These are phyloP conservation scores for Exsudoporus frostii DNA, from an alignment of 768 basidiomycete genomes.

Conservation along the genomic window DNA sequence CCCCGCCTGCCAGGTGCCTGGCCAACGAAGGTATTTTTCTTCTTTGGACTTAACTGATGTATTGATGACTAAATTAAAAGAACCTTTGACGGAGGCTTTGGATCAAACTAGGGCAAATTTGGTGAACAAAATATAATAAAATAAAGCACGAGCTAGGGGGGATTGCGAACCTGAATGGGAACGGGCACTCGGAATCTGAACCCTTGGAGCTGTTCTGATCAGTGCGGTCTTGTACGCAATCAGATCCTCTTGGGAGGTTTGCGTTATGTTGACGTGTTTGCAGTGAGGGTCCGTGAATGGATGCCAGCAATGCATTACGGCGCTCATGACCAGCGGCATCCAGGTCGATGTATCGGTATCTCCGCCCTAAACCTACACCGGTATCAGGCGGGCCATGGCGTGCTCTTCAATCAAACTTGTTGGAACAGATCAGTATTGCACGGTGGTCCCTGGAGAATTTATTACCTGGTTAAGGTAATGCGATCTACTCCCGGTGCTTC, in stretches of 20 bases:
- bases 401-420: neutral
- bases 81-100: slow-evolving; percentile 9
- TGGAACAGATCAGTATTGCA: slow-evolving; percentile 2
- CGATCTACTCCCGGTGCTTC: slow-evolving; percentile 23
- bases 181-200: slow-evolving; percentile 21
- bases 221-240: slow-evolving; percentile 27
- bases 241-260: slow-evolving; percentile 15
- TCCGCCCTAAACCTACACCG: slow-evolving; percentile 18
- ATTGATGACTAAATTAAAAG: slow-evolving; percentile 16
- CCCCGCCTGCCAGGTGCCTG: slow-evolving; percentile 12
- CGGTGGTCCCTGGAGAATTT: slow-evolving; percentile 1
- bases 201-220: slow-evolving; percentile 19
- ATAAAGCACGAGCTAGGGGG: slow-evolving; percentile 5
- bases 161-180: slow-evolving; percentile 26
- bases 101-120: slow-evolving; percentile 14
- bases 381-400: slow-evolving; percentile 3
- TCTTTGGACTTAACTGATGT: slow-evolving; percentile 9
- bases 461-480: slow-evolving; percentile 13
- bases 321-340: slow-evolving; percentile 8
- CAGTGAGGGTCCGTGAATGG: slow-evolving; percentile 21
- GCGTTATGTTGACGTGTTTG: slow-evolving; percentile 30
- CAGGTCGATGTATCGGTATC: slow-evolving; percentile 14
- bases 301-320: slow-evolving; percentile 32
- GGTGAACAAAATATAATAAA: slow-evolving; percentile 7
- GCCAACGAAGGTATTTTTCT: slow-evolving; percentile 12